Evolutionary conservation across 2,329 filamentous ascomycete genomes (phyloP).

Genomic region (Colletotrichum chlorophyti): DNA sequence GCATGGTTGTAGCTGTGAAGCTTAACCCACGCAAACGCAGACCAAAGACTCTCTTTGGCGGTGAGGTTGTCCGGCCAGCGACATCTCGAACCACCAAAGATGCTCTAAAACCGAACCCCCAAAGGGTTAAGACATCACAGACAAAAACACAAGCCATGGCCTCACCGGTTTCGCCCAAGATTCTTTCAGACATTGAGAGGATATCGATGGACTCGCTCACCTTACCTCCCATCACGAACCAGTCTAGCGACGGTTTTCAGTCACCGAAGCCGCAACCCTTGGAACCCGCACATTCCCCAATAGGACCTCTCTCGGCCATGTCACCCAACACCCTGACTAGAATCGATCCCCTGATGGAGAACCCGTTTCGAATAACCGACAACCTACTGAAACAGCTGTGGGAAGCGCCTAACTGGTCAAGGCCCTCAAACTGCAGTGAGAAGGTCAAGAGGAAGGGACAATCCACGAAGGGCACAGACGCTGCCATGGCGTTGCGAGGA

Average conservation of each 20-base stretch:
- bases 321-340: constrained; percentile 7
- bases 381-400: background rate
- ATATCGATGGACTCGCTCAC: constrained; percentile 9
- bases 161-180: constrained; percentile 14
- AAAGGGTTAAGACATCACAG: background rate
- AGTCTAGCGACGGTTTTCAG: background rate
- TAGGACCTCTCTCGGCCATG: constrained; percentile 11
- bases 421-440: background rate
- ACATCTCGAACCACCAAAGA: constrained; percentile 32
- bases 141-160: constrained; percentile 4
- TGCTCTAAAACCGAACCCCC: constrained; percentile 28
- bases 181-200: constrained; percentile 13
- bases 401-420: too few species aligned
- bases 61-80: constrained; percentile 30
- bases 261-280: constrained; percentile 4
- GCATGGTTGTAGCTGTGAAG: constrained; percentile 60
- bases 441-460: background rate
- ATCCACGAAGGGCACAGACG: background rate
- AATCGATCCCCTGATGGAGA: background rate
- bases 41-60: constrained; percentile 52
- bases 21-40: constrained; percentile 53
- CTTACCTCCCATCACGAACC: background rate
- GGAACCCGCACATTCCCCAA: constrained; percentile 7
- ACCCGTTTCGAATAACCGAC: constrained; percentile 3
- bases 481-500: constrained; percentile 8